Evolutionary conservation across 2,329 filamentous ascomycete genomes (phyloP).

Genomic region (Fusarium sp.): DNA sequence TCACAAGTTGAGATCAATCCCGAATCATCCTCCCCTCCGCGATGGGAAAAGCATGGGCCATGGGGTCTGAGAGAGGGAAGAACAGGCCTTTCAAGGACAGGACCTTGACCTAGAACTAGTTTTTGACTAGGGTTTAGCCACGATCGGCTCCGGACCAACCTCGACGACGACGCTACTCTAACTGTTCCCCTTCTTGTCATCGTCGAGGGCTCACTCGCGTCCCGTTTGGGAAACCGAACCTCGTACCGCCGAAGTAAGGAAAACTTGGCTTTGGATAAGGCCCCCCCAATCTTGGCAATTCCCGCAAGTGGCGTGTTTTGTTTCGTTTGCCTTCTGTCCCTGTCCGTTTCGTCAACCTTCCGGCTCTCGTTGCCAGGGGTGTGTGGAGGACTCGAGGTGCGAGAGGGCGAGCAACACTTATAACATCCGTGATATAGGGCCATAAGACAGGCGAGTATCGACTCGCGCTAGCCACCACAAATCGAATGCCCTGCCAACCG

Average conservation of each 20-base stretch:
- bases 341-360: constrained; percentile 10
- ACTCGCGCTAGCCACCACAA: constrained; percentile 33
- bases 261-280: background rate
- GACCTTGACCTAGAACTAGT: constrained; percentile 1
- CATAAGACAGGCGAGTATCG: constrained; percentile 44
- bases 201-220: constrained; percentile 1
- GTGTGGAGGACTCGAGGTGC: background rate
- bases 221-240: constrained; percentile 24
- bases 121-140: constrained; percentile 16
- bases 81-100: constrained; percentile 2
- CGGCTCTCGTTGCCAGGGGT: background rate
- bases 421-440: constrained; percentile 42
- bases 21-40: constrained; percentile 14
- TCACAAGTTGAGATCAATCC: constrained; percentile 25
- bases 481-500: constrained; percentile 33
- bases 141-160: constrained; percentile 28
- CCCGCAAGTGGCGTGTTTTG: constrained; percentile 37
- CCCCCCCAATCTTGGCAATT: constrained; percentile 12
- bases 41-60: constrained; percentile 19
- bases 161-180: constrained; percentile 8
- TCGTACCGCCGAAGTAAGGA: constrained; percentile 17
- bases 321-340: constrained; percentile 36
- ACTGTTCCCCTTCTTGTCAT: background rate
- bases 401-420: constrained; percentile 28
- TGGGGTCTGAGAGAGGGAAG: background rate